phyloP scores from a whole-genome alignment of 768 basidiomycete genomes.

The Thelephora ganbajun region DNA sequence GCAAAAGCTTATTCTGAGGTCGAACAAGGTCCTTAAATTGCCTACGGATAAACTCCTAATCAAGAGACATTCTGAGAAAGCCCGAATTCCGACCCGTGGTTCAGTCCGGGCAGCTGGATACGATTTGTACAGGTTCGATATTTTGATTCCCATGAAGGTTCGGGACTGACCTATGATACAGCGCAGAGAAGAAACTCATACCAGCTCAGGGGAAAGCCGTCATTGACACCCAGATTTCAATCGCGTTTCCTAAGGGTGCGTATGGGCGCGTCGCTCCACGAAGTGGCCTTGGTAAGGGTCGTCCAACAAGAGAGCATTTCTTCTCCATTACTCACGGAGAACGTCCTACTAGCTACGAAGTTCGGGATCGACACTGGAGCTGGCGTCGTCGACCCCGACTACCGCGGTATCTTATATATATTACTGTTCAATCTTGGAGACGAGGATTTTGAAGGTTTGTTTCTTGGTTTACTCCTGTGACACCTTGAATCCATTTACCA shows the following conservation, averaged over 20 bases:
- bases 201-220: slow-evolving; percentile 88
- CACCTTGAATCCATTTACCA: slow-evolving; percentile 2
- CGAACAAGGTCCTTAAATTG: slow-evolving; percentile 15
- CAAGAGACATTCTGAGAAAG: slow-evolving; percentile 74
- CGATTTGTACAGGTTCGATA: slow-evolving; percentile 78
- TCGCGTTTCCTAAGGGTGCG: slow-evolving; percentile 86
- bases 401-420: slow-evolving; percentile 83
- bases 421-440: slow-evolving; percentile 89
- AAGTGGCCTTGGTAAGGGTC: slow-evolving; percentile 73
- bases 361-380: slow-evolving; percentile 98
- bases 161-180: slow-evolving; percentile 20
- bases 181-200: slow-evolving; percentile 73
- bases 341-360: slow-evolving; percentile 58
- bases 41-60: slow-evolving; percentile 51
- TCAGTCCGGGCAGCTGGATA: slow-evolving; percentile 84
- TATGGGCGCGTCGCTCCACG: slow-evolving; percentile 96
- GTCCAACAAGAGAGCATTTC: background rate
- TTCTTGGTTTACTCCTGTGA: background rate
- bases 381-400: slow-evolving; percentile 94
- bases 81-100: slow-evolving; percentile 75
- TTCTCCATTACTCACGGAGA: background rate
- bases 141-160: background rate
- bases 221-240: slow-evolving; percentile 81
- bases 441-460: slow-evolving; percentile 70
- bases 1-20: slow-evolving; percentile 30